Conservation (phyloP, 345 rosid species). For the Stellera chamaejasme region DNA sequence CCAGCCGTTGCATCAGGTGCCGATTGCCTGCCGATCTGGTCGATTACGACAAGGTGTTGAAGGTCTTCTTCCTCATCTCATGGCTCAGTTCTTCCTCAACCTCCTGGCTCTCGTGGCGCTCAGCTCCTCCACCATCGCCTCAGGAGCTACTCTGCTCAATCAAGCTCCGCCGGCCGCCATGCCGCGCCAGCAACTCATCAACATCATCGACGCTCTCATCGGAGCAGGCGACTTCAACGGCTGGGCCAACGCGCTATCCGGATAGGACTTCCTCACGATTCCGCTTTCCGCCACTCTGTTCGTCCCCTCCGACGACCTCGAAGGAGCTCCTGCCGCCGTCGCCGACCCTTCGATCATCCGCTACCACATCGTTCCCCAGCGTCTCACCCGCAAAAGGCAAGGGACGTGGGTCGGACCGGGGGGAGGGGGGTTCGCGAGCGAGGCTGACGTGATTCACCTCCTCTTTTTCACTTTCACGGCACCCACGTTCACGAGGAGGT, state of each 20-base stretch:
- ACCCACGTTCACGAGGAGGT: too few species aligned
- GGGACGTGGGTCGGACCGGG: too few species aligned
- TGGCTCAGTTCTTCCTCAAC: constrained; percentile 1
- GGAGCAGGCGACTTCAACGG: constrained; percentile 62
- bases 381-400: too few species aligned
- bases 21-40: constrained; percentile 68
- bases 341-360: constrained; percentile 35
- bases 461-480: too few species aligned
- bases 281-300: constrained; percentile 56
- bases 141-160: not conserved
- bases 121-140: constrained; percentile 10
- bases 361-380: constrained; percentile 78
- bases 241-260: constrained; percentile 55
- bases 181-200: constrained; percentile 33
- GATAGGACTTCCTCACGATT: constrained; percentile 28
- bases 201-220: constrained; percentile 65
- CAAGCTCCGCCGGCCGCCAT: not conserved
- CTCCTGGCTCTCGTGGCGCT: not conserved
- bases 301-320: constrained; percentile 42
- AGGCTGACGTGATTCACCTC: too few species aligned
- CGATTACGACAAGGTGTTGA: constrained; percentile 65
- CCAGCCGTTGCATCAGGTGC: constrained; percentile 54
- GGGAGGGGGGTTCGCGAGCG: too few species aligned
- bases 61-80: constrained; percentile 58
- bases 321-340: constrained; percentile 2